Conservation (phyloP, 768 basidiomycete genomes). For the Leccinum subgranulosum region DNA sequence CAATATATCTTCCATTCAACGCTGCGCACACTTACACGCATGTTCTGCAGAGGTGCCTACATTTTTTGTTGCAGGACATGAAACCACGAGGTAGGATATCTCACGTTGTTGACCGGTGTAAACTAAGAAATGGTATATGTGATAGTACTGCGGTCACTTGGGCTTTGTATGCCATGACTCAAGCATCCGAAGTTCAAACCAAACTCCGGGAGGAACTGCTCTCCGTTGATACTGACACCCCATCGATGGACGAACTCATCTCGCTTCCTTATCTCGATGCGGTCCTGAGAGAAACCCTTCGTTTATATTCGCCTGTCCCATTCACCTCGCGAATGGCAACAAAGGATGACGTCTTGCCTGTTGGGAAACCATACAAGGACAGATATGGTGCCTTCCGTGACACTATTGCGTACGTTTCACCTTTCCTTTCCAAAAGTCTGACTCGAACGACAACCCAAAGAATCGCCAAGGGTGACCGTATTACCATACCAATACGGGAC, state of each 20-base stretch:
- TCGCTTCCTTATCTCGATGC: constrained; percentile 65
- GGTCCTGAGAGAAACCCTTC: constrained; percentile 57
- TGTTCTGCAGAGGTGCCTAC: constrained; percentile 52
- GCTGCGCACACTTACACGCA: not conserved
- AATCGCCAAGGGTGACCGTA: constrained; percentile 42
- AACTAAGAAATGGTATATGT: not conserved
- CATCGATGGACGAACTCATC: constrained; percentile 68
- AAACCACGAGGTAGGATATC: constrained; percentile 46
- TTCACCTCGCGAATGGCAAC: constrained; percentile 38
- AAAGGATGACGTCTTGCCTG: constrained; percentile 51
- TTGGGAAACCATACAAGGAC: constrained; percentile 45
- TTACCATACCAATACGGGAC: constrained; percentile 50
- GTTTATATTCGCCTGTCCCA: constrained; percentile 52
- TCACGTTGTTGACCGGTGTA: not conserved
- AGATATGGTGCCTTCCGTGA: constrained; percentile 38
- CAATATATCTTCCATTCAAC: not conserved
- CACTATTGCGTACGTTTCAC: constrained; percentile 33
- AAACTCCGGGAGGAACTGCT: constrained; percentile 60
- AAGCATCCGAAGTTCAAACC: constrained; percentile 45
- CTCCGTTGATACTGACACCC: constrained; percentile 48
- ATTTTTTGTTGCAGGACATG: constrained; percentile 58
- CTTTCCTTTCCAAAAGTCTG: not conserved
- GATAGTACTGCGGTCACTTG: constrained; percentile 45
- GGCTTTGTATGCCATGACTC: constrained; percentile 55
- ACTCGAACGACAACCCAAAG: constrained; percentile 15